Evolutionary conservation across 805 yeast species (phyloP).

Genomic region (Ogataea allantospora): DNA sequence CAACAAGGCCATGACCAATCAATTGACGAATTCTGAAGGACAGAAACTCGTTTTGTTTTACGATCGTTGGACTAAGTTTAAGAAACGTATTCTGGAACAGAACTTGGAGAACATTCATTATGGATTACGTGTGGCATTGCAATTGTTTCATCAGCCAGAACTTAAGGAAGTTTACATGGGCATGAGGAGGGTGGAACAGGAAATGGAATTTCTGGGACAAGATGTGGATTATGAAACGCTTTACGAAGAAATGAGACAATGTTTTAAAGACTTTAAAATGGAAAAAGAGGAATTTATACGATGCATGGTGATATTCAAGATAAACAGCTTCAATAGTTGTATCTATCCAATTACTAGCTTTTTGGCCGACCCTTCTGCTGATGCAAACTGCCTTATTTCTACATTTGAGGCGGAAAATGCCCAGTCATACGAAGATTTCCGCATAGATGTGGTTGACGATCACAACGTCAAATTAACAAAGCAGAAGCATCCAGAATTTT

Average conservation of each 20-base stretch:
- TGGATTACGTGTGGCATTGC: constrained; percentile 21
- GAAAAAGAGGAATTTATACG: constrained; percentile 20
- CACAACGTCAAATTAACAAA: constrained; percentile 22
- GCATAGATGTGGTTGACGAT: constrained; percentile 20
- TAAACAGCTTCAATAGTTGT: constrained; percentile 29
- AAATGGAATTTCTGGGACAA: constrained; percentile 7
- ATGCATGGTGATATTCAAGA: constrained; percentile 23
- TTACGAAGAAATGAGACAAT: constrained; percentile 16
- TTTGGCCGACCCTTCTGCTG: constrained; percentile 4
- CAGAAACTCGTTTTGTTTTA: constrained; percentile 21
- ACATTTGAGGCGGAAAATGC: constrained; percentile 11
- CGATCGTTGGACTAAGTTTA: constrained; percentile 25
- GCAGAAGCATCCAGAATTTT: constrained; percentile 23
- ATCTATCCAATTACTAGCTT: constrained; percentile 27
- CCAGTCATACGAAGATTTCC: constrained; percentile 27
- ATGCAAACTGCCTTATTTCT: constrained; percentile 21
- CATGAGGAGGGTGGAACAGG: constrained; percentile 15
- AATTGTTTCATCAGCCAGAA: constrained; percentile 21
- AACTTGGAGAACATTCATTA: constrained; percentile 21
- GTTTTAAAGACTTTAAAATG: constrained; percentile 26
- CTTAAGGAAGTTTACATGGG: constrained; percentile 19
- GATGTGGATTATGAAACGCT: constrained; percentile 11
- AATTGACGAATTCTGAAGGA: constrained; percentile 12
- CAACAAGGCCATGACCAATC: constrained; percentile 30
- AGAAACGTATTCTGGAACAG: constrained; percentile 11